Evolutionary conservation across 2,329 filamentous ascomycete genomes (phyloP), one percentile per base, ranked within the genome.

Genomic region (Talaromyces sp.): DNA sequence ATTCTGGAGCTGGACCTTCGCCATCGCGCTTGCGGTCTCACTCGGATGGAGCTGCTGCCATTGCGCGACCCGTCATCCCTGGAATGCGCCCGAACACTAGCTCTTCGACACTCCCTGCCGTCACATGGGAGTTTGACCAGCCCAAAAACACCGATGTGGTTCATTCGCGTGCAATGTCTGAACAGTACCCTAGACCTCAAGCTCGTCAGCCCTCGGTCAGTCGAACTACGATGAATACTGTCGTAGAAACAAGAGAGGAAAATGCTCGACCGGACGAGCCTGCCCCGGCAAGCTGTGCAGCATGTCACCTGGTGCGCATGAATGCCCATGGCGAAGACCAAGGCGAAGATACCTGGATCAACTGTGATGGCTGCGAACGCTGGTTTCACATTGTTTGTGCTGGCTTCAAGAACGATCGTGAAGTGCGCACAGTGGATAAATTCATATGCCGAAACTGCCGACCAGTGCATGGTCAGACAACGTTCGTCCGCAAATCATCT

Each of bases 311-410:
- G 60, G 77, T 82, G 53, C 80, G 84, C 22, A 80, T 82, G 57
- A 79, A 81, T 39, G 72, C 77, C 25, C 79, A 80, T 36, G 79
- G 77, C 11, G 75, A 75, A 25, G 84, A 85, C 58, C 83, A 87
- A 65, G 80, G 84, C 59, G 77, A 80, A 63, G 76, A 78, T 61
- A 79, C 79, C 15, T 89, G 87, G 87, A 87, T 89, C 64, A 84
- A 82, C 49, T 89, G 87, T 69, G 86, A 89, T 71, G 86, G 85
- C 28, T 89, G 87, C 74, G 86, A 88, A 69, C 80, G 80, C 61
- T 89, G 87, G 87, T 88, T 85, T 68, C 87, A 89, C 73, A 85
- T 85, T 63, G 81, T 85, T 58, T 89, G 87, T 70, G 86, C 86
- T 56, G 86, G 85, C 3, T 87, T 89, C 72, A 85, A 84, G 70